Percentiles rank a stretch among this genome's conserved stretches.
Conservation (phyloP, 208 protist genomes). For the Naegleria lovaniensis region DNA sequence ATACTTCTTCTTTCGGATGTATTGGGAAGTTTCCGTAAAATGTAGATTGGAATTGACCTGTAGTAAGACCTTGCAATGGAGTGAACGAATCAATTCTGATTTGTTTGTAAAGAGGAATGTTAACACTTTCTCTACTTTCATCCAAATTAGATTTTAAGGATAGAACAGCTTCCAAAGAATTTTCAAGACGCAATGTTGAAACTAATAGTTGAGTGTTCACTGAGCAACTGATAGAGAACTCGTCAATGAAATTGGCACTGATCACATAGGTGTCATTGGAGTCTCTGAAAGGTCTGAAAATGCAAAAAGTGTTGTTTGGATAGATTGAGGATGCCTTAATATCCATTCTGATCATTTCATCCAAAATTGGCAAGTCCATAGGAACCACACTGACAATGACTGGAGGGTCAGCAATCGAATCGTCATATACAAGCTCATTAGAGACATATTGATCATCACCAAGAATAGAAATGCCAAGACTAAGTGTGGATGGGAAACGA, state of each 20-base stretch:
- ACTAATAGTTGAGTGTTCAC: not conserved
- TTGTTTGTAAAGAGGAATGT: not conserved
- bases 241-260: not conserved
- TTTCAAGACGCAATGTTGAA: not conserved
- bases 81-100: conserved; percentile 1
- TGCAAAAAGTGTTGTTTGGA: not conserved
- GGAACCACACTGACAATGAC: not conserved
- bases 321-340: not conserved
- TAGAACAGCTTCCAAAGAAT: not conserved
- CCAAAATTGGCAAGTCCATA: not conserved
- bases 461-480: not conserved
- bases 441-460: not conserved
- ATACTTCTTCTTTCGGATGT: not conserved
- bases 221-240: not conserved
- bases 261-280: not conserved
- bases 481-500: not conserved
- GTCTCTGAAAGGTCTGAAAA: not conserved
- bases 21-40: not conserved
- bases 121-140: not conserved
- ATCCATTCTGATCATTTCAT: not conserved
- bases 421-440: not conserved
- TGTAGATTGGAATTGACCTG: not conserved
- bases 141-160: not conserved
- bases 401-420: not conserved
- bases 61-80: not conserved